These are phyloP conservation scores for Fusarium virguliforme DNA, from an alignment of 2,329 filamentous ascomycete genomes.

Conservation along the genomic window DNA sequence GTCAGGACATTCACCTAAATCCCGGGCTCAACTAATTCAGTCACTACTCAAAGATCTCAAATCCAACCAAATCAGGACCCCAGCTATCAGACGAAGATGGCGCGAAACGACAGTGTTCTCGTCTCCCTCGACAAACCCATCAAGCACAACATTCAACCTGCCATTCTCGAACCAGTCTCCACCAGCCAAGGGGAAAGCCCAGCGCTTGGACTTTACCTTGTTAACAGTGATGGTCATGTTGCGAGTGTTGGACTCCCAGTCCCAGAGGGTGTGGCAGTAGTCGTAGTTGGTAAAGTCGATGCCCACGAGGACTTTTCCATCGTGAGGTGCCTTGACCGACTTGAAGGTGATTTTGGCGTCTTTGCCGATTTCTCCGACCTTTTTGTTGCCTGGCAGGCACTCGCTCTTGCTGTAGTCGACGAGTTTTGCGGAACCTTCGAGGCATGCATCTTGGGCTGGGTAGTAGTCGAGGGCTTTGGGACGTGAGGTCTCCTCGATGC, in stretches of 20 bases:
- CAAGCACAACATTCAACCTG: slow-evolving; percentile 61
- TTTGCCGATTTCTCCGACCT: slow-evolving; percentile 59
- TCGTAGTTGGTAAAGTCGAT: slow-evolving; percentile 70
- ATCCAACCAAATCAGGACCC: slow-evolving; percentile 63
- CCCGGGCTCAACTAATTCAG: no score
- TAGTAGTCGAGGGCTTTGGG: slow-evolving; percentile 58
- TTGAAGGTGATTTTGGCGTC: slow-evolving; percentile 58
- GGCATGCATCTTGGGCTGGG: slow-evolving; percentile 55
- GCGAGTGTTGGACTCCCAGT: slow-evolving; percentile 63
- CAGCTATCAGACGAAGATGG: slow-evolving; percentile 47
- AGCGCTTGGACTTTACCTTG: slow-evolving; percentile 58
- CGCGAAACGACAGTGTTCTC: slow-evolving; percentile 58
- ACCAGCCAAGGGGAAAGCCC: slow-evolving; percentile 67
- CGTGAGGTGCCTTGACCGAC: slow-evolving; percentile 50
- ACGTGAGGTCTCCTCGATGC: slow-evolving; percentile 49
- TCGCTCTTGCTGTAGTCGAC: slow-evolving; percentile 56
- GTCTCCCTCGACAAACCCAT: slow-evolving; percentile 62
- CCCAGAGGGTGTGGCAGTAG: slow-evolving; percentile 62
- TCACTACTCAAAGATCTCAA: slow-evolving; percentile 51
- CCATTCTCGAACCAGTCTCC: slow-evolving; percentile 67
- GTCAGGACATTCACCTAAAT: no score
- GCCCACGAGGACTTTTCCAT: slow-evolving; percentile 60
- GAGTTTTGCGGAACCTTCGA: slow-evolving; percentile 56
- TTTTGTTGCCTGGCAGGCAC: slow-evolving; percentile 62
- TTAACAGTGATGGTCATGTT: slow-evolving; percentile 69